Evolutionary conservation across 2,329 filamentous ascomycete genomes (phyloP).

Genomic region (Arachnopeziza araneosa): DNA sequence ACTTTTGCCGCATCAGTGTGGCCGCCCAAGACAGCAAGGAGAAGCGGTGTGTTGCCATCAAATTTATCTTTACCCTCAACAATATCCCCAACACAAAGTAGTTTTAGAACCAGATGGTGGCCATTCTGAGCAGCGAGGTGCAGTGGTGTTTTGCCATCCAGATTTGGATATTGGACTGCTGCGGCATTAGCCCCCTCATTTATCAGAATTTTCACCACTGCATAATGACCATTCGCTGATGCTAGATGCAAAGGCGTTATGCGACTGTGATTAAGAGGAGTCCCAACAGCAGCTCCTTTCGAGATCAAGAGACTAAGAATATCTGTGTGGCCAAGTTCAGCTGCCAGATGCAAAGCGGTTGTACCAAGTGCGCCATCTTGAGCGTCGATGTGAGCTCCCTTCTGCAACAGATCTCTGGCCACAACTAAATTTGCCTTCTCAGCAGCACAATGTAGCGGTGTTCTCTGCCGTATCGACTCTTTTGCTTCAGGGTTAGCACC

Average conservation of each 20-base stretch:
- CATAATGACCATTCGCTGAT: background rate
- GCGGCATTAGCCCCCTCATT: background rate
- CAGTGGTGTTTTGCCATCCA: background rate
- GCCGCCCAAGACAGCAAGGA: slow-evolving; percentile 1
- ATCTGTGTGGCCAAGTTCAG: no score
- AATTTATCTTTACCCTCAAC: slow-evolving; percentile 4
- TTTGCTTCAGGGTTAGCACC: no score
- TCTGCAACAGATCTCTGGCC: no score
- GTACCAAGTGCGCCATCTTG: no score
- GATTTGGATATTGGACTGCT: background rate
- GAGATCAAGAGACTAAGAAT: no score
- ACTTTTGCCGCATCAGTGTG: slow-evolving; percentile 7
- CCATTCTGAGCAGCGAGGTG: background rate
- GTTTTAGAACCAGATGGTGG: slow-evolving; percentile 2
- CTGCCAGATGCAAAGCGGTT: no score
- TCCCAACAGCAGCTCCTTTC: no score
- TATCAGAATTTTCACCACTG: background rate
- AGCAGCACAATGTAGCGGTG: no score
- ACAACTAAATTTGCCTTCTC: no score
- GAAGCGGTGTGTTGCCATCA: slow-evolving; percentile 7
- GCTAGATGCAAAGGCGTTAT: background rate
- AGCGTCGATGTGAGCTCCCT: no score
- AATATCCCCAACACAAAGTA: slow-evolving; percentile 9
- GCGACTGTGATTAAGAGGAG: no score
- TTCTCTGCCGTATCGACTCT: no score